These are phyloP conservation scores for Irpex sp. DNA, from an alignment of 1,284 basidiomycete species.

Conservation along the genomic window DNA sequence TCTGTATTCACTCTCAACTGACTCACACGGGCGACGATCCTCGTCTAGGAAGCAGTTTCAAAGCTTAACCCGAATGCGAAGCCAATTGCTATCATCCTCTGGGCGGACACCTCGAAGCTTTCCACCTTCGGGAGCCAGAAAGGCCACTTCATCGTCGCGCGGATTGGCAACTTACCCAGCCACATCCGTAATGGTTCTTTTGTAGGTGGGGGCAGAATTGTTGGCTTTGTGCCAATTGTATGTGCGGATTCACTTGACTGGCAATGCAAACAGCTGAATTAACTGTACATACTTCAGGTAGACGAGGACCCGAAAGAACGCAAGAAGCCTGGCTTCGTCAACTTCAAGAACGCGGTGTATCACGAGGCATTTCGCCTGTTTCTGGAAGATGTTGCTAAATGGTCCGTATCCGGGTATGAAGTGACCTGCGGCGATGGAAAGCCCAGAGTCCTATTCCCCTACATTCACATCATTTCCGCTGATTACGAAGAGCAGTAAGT, in stretches of 20 bases:
- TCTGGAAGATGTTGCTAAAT: constrained; percentile 9
- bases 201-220: constrained; percentile 33
- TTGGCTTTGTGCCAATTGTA: constrained; percentile 44
- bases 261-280: too few species aligned
- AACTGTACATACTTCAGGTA: constrained; percentile 6
- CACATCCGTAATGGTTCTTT: constrained; percentile 34
- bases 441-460: constrained; percentile 19
- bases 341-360: constrained; percentile 28
- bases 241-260: not conserved
- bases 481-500: constrained; percentile 36
- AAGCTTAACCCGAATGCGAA: constrained; percentile 20
- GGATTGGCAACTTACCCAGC: constrained; percentile 32
- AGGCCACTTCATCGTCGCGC: constrained; percentile 39
- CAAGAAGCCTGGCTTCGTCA: constrained; percentile 15
- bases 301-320: constrained; percentile 15
- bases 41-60: constrained; percentile 2
- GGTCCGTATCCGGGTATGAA: constrained; percentile 18
- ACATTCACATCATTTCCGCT: constrained; percentile 31
- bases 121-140: constrained; percentile 39
- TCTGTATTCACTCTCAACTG: not conserved
- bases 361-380: constrained; percentile 24
- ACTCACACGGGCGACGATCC: not conserved
- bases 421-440: constrained; percentile 20
- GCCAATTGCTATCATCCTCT: constrained; percentile 29
- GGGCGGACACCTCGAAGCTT: constrained; percentile 41